Conservation (phyloP, 2,329 filamentous ascomycete genomes). For the Epichloe coenophiala region DNA sequence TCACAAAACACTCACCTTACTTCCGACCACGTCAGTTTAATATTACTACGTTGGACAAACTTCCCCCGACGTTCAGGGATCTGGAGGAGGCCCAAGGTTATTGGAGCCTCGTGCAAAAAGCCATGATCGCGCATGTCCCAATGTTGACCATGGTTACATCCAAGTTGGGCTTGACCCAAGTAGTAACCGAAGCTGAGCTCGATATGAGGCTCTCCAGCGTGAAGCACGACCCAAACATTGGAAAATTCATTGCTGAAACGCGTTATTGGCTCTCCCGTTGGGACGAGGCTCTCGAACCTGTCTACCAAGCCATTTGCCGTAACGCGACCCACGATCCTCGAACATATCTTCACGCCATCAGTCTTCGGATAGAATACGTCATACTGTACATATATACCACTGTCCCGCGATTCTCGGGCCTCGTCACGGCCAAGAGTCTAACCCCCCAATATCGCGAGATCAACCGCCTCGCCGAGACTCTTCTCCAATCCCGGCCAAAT, state of each 20-base stretch:
- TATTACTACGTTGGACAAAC: conserved; percentile 18
- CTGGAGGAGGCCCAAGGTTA: conserved; percentile 24
- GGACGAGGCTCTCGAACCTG: conserved; percentile 23
- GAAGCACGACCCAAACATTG: conserved; percentile 16
- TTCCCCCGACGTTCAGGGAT: conserved; percentile 19
- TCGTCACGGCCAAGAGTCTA: conserved; percentile 21
- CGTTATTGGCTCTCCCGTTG: conserved; percentile 28
- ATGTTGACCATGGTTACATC: conserved; percentile 19
- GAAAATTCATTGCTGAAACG: conserved; percentile 21
- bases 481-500: conserved; percentile 22
- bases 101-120: conserved; percentile 24
- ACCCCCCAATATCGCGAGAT: conserved; percentile 32
- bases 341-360: conserved; percentile 23
- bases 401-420: conserved; percentile 23
- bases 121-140: conserved; percentile 24
- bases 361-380: conserved; percentile 29
- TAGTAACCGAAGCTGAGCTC: conserved; percentile 14
- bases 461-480: conserved; percentile 21
- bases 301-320: conserved; percentile 16
- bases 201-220: conserved; percentile 18
- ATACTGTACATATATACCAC: conserved; percentile 25
- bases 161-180: conserved; percentile 17
- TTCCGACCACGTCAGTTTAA: conserved; percentile 19
- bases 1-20: conserved; percentile 24
- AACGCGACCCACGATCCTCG: conserved; percentile 12